These are phyloP conservation scores for Aciculosporium take DNA, from an alignment of 2,329 filamentous ascomycete genomes.

Conservation along the genomic window DNA sequence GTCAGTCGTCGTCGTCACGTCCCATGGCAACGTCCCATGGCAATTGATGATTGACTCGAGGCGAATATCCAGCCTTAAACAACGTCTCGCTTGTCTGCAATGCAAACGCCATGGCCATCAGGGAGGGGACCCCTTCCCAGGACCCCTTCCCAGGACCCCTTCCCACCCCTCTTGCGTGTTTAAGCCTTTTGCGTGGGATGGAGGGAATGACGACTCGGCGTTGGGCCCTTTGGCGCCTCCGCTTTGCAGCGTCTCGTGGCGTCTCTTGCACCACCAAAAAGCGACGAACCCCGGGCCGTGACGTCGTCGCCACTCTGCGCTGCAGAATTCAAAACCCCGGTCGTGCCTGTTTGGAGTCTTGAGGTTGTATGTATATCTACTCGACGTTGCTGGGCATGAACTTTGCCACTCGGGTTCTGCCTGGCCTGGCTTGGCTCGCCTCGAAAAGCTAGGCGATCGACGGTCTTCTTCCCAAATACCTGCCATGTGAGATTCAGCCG, in stretches of 20 bases:
- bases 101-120: too few species aligned
- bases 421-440: not conserved
- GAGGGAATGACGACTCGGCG: not conserved
- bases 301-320: constrained; percentile 1
- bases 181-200: too few species aligned
- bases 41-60: not conserved
- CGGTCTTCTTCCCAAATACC: not conserved
- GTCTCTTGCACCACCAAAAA: not conserved
- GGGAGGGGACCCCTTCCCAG: too few species aligned
- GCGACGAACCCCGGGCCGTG: constrained; percentile 1
- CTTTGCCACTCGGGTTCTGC: not conserved
- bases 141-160: too few species aligned
- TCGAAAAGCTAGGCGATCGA: not conserved
- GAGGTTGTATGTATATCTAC: too few species aligned
- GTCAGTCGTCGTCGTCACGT: not conserved
- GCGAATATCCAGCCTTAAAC: too few species aligned
- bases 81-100: too few species aligned
- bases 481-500: not conserved
- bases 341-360: not conserved
- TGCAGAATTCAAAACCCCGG: not conserved
- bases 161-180: too few species aligned
- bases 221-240: not conserved
- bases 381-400: not conserved
- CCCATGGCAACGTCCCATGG: too few species aligned
- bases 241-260: not conserved